A percentile compares a stretch with the other conserved stretches of the same genome.
Conservation (phyloP, 148 eudicot species). For the Nepenthes mirabilis region DNA sequence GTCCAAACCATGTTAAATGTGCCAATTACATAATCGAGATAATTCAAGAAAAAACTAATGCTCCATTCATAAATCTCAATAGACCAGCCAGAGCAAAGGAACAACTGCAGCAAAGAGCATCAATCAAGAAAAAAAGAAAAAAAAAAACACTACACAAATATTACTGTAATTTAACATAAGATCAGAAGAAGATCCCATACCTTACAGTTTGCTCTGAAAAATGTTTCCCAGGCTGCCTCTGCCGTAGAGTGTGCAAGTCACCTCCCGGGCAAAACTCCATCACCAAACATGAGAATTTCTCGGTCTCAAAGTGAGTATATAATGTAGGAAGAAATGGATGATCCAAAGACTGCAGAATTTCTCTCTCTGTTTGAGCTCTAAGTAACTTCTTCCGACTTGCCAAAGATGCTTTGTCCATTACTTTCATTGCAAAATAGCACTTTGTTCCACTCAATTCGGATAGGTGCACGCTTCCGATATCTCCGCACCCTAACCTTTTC, state of each 20-base stretch:
- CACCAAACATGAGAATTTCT: not conserved
- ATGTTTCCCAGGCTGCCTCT: not conserved
- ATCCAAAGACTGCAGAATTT: not conserved
- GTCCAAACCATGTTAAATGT: too few species aligned
- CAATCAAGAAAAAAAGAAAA: not conserved
- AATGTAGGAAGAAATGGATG: not conserved
- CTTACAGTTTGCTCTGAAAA: not conserved
- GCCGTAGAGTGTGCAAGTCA: not conserved
- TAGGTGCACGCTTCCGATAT: not conserved
- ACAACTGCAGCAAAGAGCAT: not conserved
- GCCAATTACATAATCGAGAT: too few species aligned
- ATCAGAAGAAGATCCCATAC: not conserved
- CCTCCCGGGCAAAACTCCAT: not conserved
- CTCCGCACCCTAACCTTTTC: not conserved
- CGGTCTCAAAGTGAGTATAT: too few species aligned
- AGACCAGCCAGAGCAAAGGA: too few species aligned
- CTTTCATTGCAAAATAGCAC: not conserved
- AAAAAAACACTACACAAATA: not conserved
- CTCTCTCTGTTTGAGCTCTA: not conserved
- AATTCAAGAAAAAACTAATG: too few species aligned
- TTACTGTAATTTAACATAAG: not conserved
- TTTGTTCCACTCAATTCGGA: not conserved
- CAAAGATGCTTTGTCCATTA: not conserved
- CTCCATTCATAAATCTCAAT: too few species aligned
- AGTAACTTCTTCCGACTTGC: not conserved